These are phyloP conservation scores for Torrubiella hemipterigena DNA, from an alignment of 2,329 filamentous ascomycete species.

Conservation along the genomic window DNA sequence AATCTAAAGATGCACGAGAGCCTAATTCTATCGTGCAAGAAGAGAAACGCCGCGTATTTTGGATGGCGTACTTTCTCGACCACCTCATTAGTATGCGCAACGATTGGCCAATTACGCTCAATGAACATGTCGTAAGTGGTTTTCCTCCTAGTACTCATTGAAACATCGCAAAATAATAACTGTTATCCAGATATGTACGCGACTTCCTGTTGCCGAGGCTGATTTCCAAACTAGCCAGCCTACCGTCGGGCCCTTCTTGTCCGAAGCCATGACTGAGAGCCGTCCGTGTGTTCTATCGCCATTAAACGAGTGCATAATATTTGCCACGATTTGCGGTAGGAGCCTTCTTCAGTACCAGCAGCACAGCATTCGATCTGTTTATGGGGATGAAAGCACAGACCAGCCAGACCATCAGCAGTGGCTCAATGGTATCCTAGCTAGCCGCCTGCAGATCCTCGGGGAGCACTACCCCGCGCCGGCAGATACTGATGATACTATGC, in stretches of 20 bases:
- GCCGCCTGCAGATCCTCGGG: neutral
- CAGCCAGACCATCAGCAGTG: neutral
- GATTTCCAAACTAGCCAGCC: slow-evolving; percentile 21
- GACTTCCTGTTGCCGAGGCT: slow-evolving; percentile 20
- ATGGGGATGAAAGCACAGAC: neutral
- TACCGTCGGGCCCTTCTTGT: slow-evolving; percentile 1
- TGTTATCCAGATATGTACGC: slow-evolving; percentile 18
- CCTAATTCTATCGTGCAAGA: slow-evolving; percentile 18
- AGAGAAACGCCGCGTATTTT: slow-evolving; percentile 23
- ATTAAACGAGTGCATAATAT: neutral
- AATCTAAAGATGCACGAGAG: slow-evolving; percentile 1
- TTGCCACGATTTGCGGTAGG: neutral
- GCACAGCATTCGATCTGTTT: neutral
- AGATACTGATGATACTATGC: neutral
- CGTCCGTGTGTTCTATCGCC: neutral
- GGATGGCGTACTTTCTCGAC: slow-evolving; percentile 26
- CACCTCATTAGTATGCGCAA: slow-evolving; percentile 20
- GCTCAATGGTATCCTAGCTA: neutral
- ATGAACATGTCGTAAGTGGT: slow-evolving; percentile 12
- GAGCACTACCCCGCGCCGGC: neutral
- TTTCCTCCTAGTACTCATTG: neutral
- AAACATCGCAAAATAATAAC: slow-evolving; percentile 5
- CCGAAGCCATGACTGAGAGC: neutral
- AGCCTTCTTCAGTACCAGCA: neutral
- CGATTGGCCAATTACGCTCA: slow-evolving; percentile 17